Base-by-base conservation (phyloP, 1,284 basidiomycete genomes). In the Schizophyllum commune region DNA sequence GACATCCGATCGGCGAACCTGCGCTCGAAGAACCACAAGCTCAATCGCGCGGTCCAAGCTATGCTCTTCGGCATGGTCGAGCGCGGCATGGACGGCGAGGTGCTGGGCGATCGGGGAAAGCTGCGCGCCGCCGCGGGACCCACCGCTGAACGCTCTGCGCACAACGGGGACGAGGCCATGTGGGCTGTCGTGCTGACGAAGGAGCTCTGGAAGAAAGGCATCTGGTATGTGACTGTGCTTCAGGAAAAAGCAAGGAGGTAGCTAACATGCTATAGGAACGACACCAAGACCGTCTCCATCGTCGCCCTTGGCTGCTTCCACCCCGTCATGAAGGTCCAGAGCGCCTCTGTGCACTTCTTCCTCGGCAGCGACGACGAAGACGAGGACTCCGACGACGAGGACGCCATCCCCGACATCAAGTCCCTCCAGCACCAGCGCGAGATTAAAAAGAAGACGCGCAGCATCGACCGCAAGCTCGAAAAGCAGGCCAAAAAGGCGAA, bases 51-150 rank as follows among this genome's bases (percentile, higher is more conserved):
- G 20, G 94, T 99, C 0, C 97, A 99, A 73, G 91, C 94, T 8
- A 90, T 99, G 80, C 81, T 99, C 32, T 99, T 99, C 72, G 84
- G 86, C 58, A 98, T 99, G 92, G 88, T 99, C 6, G 95, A 98
- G 73, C 84, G 88, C 39, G 94, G 94, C 13, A 85, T 96, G 87
- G 85, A 88, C 54, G 88, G 79, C 8, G 88, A 93, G 68, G 85
- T 93, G 13, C 69, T 85, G 51, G 89, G 92, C 54, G 85, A 95
- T 79, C 92, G 94, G 76, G 89, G 89, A 0, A 92, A 89, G 68
- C 68, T 83, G 17, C 80, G 83, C 63, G 79, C 78, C 17, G 65
- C 72, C 53, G 65, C 76, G 64, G 74, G 74, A 7, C 68, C 75
- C n/a, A 71, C 75, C 0, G 75, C 73, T 61, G 77, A 80, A 62